Evolutionary conservation across 495 filamentous ascomycete genomes (phyloP).

Genomic region (Pseudoneurospora amorphoporcata): DNA sequence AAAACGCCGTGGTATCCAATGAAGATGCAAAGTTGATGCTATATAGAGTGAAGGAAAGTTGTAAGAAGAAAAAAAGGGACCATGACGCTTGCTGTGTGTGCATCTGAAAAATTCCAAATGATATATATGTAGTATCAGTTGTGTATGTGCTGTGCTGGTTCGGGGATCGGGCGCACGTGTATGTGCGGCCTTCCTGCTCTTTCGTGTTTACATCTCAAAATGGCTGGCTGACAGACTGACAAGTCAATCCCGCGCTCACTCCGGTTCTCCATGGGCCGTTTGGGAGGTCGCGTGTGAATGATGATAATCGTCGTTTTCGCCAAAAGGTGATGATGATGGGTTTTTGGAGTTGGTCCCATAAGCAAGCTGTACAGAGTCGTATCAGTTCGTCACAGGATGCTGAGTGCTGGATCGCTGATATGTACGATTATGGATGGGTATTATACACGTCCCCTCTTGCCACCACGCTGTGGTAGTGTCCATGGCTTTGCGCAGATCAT

Average conservation of each 20-base stretch:
- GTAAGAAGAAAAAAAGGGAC: background rate
- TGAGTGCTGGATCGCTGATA: background rate
- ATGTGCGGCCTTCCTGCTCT: background rate
- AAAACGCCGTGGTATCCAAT: background rate
- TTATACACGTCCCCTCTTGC: conserved; percentile 27
- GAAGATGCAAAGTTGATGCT: background rate
- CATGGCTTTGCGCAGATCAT: conserved; percentile 43
- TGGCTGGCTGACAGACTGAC: background rate
- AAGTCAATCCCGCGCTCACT: background rate
- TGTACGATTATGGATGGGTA: background rate
- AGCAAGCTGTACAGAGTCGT: background rate
- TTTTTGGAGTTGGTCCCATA: background rate
- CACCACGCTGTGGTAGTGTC: conserved; percentile 38
- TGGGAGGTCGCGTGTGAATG: background rate
- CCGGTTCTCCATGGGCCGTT: background rate
- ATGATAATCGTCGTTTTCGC: background rate
- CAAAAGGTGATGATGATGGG: background rate
- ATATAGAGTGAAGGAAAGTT: background rate
- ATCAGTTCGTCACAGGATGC: background rate
- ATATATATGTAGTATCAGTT: background rate
- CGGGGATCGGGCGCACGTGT: background rate
- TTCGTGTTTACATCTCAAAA: background rate
- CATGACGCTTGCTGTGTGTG: background rate
- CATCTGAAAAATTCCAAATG: background rate
- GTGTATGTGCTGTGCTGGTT: background rate